Percentiles rank a stretch among this genome's conserved stretches.
These are phyloP conservation scores for Pseudozyma thailandica DNA, from an alignment of 1,284 basidiomycete species.

Conservation along the genomic window DNA sequence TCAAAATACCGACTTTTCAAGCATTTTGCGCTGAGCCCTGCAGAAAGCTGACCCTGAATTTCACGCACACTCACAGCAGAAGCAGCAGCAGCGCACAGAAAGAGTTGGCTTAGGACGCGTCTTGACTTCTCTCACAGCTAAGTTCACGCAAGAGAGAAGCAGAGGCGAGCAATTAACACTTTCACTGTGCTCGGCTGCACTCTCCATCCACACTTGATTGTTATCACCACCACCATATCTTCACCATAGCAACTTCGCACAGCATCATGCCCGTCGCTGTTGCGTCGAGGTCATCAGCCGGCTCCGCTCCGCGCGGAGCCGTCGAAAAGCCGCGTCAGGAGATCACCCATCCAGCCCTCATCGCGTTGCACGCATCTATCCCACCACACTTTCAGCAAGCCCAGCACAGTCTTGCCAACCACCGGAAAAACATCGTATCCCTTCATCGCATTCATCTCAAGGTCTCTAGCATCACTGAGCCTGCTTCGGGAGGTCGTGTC, in stretches of 20 bases:
- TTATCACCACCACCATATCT: background rate
- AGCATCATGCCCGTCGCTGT: conserved; percentile 45
- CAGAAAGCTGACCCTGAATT: background rate
- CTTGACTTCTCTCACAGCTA: no score
- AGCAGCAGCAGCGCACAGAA: conserved; percentile 1
- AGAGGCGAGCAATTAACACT: background rate
- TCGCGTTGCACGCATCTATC: conserved; percentile 35
- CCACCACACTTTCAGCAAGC: conserved; percentile 77
- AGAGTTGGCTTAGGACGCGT: no score
- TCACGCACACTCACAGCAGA: background rate
- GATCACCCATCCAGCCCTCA: conserved; percentile 25
- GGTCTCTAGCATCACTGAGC: conserved; percentile 74
- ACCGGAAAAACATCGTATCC: conserved; percentile 88
- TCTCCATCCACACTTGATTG: no score
- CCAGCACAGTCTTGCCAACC: conserved; percentile 84
- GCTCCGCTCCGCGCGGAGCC: conserved; percentile 15
- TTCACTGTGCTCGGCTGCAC: background rate
- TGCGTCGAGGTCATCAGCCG: conserved; percentile 36
- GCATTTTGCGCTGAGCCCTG: background rate
- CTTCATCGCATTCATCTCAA: conserved; percentile 84
- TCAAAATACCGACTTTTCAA: conserved; percentile 16
- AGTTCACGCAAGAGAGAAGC: background rate
- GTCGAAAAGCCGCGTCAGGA: conserved; percentile 28
- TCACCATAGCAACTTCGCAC: background rate
- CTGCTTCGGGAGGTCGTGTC: conserved; percentile 24